A percentile compares a stretch with the other conserved stretches of the same genome.
Evolutionary conservation across 1,139 yeast genomes (phyloP).

Genomic region (Yamadazyma epiphylla): DNA sequence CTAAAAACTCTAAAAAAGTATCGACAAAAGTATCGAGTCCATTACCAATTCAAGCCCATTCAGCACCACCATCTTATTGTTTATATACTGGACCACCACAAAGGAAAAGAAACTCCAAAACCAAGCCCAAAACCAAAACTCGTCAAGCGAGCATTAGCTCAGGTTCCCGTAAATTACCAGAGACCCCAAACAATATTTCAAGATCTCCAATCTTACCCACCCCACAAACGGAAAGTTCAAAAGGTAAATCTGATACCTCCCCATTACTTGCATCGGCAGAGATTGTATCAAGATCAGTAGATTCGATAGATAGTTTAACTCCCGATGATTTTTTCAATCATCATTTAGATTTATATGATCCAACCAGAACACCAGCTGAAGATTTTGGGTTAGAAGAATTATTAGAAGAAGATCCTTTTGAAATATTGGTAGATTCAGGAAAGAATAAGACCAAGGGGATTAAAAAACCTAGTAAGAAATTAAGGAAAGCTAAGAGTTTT

Average conservation of each 20-base stretch:
- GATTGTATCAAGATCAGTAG: constrained; percentile 3
- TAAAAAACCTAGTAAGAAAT: constrained; percentile 3
- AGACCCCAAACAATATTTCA: constrained; percentile 1
- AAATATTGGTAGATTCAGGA: constrained; percentile 2
- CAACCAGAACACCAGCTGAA: constrained; percentile 1
- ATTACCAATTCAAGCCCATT: too few species aligned
- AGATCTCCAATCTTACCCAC: constrained; percentile 4
- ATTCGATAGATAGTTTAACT: constrained; percentile 14
- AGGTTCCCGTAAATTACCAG: too few species aligned
- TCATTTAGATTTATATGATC: constrained; percentile 7
- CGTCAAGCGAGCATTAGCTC: too few species aligned
- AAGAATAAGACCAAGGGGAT: constrained; percentile 1
- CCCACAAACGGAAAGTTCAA: constrained; percentile 2
- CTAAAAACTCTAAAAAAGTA: too few species aligned
- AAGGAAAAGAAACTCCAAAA: background rate
- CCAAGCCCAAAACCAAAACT: background rate
- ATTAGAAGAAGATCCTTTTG: constrained; percentile 14
- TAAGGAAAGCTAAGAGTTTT: constrained; percentile 5
- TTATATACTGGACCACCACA: too few species aligned
- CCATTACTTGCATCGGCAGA: background rate
- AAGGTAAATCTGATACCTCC: background rate
- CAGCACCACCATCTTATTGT: too few species aligned
- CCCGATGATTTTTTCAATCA: constrained; percentile 13
- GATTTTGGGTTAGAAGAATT: constrained; percentile 11
- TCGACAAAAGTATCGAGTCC: too few species aligned